Evolutionary conservation across 139 green algal genomes (phyloP), one percentile per base, ranked within the genome.

Genomic region (Chlorella sp.): DNA sequence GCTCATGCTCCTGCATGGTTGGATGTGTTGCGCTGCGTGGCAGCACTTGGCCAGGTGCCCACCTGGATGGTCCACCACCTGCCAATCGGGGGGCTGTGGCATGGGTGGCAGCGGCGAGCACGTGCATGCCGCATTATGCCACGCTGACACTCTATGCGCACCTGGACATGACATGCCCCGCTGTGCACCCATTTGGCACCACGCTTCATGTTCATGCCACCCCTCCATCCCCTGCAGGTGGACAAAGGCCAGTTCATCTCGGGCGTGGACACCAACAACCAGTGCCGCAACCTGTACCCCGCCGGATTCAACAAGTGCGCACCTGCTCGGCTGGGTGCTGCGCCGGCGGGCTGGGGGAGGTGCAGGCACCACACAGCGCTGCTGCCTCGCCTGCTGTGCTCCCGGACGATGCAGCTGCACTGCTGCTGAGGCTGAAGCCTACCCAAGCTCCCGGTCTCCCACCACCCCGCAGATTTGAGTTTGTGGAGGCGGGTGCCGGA

Each of bases 221-320:
- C 14, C 34, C 68, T 44, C 36, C 36, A 16, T 0, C 17, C 7
- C 68, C 40, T 41, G 20, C 70, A 76, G 72, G 44, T 78, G 43
- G 72, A 54, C 5, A 28, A n/a, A 46, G 74, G 74, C 48, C 43
- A 65, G 46, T 80, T 65, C 22, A 36, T 80, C 7, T 51, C 58
- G 7, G 73, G 73, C 46, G 48, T 20, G 17, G 16, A 60, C 24
- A 22, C n/a, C 14, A 65, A 20, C 32, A 6, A 24, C 48, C 19
- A 75, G 30, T 86, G 82, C 82, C 34, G n/a, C 32, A 4, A 40
- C 69, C 28, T 86, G n/a, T 82, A 60, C 48, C 73, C 73, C 1
- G 36, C 69, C 13, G 82, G 82, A n/a, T 56, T 82, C 68, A 86
- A 86, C 82, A 86, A 86, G 82, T 86, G 72, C n/a, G 73, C 14